phyloP scores from a whole-genome alignment of 225 moss, liverwort and hornwort species.

The Lunularia cruciata region DNA sequence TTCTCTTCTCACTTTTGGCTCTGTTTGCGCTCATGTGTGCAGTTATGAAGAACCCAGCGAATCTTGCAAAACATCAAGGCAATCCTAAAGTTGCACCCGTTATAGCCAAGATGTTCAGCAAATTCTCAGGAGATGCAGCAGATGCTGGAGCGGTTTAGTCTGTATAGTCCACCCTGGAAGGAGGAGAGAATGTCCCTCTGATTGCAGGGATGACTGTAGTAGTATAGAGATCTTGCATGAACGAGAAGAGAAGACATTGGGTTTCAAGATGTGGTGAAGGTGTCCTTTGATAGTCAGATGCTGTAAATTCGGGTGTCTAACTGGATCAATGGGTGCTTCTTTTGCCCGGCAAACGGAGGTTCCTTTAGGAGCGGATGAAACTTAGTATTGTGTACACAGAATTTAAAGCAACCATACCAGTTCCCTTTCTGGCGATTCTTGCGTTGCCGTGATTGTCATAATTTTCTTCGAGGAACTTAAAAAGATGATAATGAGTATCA shows the following conservation, averaged over 20 bases:
- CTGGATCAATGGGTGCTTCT: too few species aligned
- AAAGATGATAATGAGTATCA: too few species aligned
- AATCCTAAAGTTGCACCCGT: conserved; percentile 90
- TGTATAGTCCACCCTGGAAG: background rate
- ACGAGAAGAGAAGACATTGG: background rate
- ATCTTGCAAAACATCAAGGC: conserved; percentile 84
- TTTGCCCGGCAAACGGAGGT: too few species aligned
- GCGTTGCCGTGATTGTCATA: too few species aligned
- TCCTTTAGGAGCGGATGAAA: too few species aligned
- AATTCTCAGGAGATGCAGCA: conserved; percentile 57
- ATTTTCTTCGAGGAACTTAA: too few species aligned
- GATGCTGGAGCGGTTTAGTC: background rate
- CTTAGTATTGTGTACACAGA: too few species aligned
- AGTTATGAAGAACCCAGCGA: conserved; percentile 95
- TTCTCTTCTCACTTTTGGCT: background rate
- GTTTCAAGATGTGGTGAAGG: too few species aligned
- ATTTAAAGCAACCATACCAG: too few species aligned
- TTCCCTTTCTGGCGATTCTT: too few species aligned
- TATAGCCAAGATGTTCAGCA: conserved; percentile 88
- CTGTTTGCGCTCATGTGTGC: conserved; percentile 17
- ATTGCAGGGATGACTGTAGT: conserved; percentile 8
- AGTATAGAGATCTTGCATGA: background rate
- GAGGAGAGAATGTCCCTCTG: background rate
- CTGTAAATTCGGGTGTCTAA: too few species aligned
- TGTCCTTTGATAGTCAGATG: too few species aligned